A percentile compares a stretch with the other conserved stretches of the same genome.
These are phyloP conservation scores for Basipetospora chlamydospora DNA, from an alignment of 2,329 filamentous ascomycete species.

Conservation along the genomic window DNA sequence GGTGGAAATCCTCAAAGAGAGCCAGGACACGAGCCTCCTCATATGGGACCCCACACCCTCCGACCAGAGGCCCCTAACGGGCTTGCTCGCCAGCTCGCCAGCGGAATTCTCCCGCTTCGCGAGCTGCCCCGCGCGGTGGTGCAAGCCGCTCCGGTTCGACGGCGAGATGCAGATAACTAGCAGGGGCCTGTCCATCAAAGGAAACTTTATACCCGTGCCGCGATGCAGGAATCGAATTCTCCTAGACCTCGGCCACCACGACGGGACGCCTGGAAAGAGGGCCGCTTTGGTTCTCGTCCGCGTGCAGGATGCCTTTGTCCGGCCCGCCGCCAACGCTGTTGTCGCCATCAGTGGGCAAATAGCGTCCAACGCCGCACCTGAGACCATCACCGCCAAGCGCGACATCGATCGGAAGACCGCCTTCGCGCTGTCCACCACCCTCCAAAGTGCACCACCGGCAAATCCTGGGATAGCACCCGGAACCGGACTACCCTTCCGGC, in stretches of 20 bases:
- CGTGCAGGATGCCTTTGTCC: not conserved
- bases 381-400: not conserved
- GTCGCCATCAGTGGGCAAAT: not conserved
- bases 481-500: too few relatives aligned
- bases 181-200: constrained; percentile 1
- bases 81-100: constrained; percentile 1
- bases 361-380: not conserved
- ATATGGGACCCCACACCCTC: constrained; percentile 9
- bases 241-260: constrained; percentile 1
- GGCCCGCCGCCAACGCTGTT: not conserved
- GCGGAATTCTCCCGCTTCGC: constrained; percentile 1
- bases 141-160: not conserved
- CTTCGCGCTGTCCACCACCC: not conserved
- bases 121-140: not conserved
- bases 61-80: not conserved
- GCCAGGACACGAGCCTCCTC: constrained; percentile 21
- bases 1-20: constrained; percentile 18
- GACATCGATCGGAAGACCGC: not conserved
- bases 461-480: too few relatives aligned
- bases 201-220: not conserved
- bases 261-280: not conserved
- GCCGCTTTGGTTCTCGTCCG: not conserved
- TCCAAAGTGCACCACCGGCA: not conserved
- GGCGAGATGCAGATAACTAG: constrained; percentile 1
- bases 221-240: not conserved